Base-by-base conservation (phyloP, 2,329 filamentous ascomycete genomes). In the Sphaerostilbella broomeana region DNA sequence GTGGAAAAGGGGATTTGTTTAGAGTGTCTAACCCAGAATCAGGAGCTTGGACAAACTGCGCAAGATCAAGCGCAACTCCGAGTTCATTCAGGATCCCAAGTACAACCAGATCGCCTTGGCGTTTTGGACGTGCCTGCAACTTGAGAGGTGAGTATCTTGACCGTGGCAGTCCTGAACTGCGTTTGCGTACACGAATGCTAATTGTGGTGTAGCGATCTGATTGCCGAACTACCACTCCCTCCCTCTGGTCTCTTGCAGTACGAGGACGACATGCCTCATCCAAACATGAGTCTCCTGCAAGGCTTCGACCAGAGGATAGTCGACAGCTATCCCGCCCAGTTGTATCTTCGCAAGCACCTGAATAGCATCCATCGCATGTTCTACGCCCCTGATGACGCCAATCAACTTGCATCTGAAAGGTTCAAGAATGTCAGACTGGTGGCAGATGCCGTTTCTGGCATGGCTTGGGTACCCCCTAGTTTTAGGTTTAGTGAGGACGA, bases 81-180 rank as follows among this genome's bases (percentile, higher is more conserved):
- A 60, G 42, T 51, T 68, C 49, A 61, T 70, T 20, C 62, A 60
- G 26, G 69, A 67, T 26, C 61, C 57, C 42, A 62, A 61, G 49
- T 60, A 62, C 51, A 86, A 88, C 54, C 70, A 82, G 41, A 69
- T 83, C 24, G 69, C 83, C 11, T 73, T 94, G 51, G 83, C 86
- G 0, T 95, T 89, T 53, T 97, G 90, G 90, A 92, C 89, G 6
- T 94, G 86, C 57, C 67, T 95, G 47, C 90, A 97, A 55, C 71
- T 97, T 9, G 90, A 97, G 62, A 95, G 82, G 83, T 86, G 33
- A 38, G 34, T 16, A 18, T 15, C 6, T n/a, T 6, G 15, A 20
- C 8, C 19, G 4, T 10, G 3, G 13, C 8, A 12, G 22, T 12
- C 22, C 8, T 25, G 22, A 25, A 12, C 22, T 8, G 3, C 11